These are phyloP conservation scores for Camellia oleifera DNA, from an alignment of 179 eudicot genomes.

Conservation along the genomic window DNA sequence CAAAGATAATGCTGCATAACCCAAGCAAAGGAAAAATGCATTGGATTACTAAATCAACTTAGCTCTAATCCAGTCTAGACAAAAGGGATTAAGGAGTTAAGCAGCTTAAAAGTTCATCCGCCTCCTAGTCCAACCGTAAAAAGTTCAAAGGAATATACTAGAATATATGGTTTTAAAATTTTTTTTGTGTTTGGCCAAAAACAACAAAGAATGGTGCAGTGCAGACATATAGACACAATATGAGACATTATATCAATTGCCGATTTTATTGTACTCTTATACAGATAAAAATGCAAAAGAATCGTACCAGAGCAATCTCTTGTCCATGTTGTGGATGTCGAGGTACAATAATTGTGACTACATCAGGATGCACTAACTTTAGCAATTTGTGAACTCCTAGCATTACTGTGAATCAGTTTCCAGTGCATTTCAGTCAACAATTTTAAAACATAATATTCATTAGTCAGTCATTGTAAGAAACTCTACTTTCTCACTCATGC, in stretches of 20 bases:
- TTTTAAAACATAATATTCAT: conserved; percentile 5
- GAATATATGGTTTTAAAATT: neutral
- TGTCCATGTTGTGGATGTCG: conserved; percentile 73
- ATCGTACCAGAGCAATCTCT: conserved; percentile 59
- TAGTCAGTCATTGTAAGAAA: conserved; percentile 5
- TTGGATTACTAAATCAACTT: too few species aligned
- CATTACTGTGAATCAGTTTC: conserved; percentile 48
- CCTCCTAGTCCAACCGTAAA: neutral
- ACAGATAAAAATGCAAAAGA: conserved; percentile 13
- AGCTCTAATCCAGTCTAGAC: too few species aligned
- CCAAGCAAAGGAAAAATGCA: too few species aligned
- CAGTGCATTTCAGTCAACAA: conserved; percentile 12
- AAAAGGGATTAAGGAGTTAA: too few species aligned
- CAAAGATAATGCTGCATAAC: too few species aligned
- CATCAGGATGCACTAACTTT: conserved; percentile 45
- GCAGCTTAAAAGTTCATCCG: too few species aligned
- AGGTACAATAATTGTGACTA: conserved; percentile 71
- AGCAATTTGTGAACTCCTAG: conserved; percentile 63
- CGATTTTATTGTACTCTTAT: neutral
- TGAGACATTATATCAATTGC: too few species aligned
- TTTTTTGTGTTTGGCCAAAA: too few species aligned
- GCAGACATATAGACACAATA: too few species aligned
- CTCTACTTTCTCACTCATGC: neutral
- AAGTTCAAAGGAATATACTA: neutral
- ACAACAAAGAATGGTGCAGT: too few species aligned